phyloP scores from a whole-genome alignment of 2,329 filamentous ascomycete genomes.

The Trichoderma arundinaceum region DNA sequence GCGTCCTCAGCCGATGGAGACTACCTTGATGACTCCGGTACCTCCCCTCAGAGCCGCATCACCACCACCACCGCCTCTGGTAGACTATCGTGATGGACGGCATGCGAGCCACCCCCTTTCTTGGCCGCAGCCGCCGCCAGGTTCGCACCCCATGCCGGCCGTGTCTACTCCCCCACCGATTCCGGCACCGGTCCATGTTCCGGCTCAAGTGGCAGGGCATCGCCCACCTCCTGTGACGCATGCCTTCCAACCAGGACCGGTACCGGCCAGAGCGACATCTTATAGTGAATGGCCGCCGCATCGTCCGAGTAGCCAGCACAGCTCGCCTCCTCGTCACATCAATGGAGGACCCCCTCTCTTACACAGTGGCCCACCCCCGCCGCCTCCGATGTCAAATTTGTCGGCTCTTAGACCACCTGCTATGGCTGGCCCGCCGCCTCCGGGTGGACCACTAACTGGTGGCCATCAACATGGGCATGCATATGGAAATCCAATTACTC shows the following conservation, averaged over 20 bases:
- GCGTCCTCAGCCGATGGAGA: conserved; percentile 28
- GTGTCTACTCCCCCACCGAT: conserved; percentile 30
- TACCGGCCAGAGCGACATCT: conserved; percentile 36
- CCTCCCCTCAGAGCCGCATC: conserved; percentile 42
- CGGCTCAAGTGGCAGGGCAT: conserved; percentile 39
- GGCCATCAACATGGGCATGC: conserved; percentile 49
- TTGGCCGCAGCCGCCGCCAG: conserved; percentile 39
- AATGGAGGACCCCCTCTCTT: conserved; percentile 54
- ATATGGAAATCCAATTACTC: conserved; percentile 53
- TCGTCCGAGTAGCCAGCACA: conserved; percentile 56
- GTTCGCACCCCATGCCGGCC: conserved; percentile 34
- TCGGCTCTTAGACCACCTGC: conserved; percentile 58
- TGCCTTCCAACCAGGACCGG: conserved; percentile 39
- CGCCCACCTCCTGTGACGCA: conserved; percentile 40
- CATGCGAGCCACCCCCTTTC: conserved; percentile 34
- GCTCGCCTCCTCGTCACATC: conserved; percentile 54
- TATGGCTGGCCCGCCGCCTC: conserved; percentile 50
- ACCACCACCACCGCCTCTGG: conserved; percentile 38
- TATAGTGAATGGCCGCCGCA: conserved; percentile 55
- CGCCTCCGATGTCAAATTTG: conserved; percentile 42
- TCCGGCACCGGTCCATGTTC: conserved; percentile 33
- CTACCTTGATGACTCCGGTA: conserved; percentile 35
- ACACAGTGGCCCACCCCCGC: conserved; percentile 39
- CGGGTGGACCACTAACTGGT: conserved; percentile 48
- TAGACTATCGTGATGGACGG: conserved; percentile 39